phyloP scores from a whole-genome alignment of 1,284 basidiomycete genomes.

The Puccinia triticina region DNA sequence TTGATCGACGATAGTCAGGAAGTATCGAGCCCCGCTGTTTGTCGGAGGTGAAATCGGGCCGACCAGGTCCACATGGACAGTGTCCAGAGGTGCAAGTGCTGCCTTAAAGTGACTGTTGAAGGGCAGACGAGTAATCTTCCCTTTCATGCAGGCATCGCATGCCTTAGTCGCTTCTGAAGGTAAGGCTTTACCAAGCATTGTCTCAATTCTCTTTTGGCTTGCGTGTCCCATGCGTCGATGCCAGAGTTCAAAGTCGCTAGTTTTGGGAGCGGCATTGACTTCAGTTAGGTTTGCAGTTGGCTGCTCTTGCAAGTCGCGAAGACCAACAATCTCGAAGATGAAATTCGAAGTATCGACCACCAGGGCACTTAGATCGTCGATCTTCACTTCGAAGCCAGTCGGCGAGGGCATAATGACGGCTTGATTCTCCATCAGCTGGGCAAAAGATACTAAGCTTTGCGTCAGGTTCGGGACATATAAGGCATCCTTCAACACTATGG shows the following conservation, averaged over 20 bases:
- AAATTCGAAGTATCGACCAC: neutral
- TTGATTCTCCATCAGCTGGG: too few relatives aligned
- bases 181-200: neutral
- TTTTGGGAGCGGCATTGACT: too few relatives aligned
- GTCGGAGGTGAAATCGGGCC: neutral
- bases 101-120: too few relatives aligned
- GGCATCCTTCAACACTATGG: too few relatives aligned
- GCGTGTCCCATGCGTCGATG: neutral
- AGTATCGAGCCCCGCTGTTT: neutral
- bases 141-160: too few relatives aligned
- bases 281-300: neutral
- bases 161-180: neutral
- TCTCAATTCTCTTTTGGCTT: neutral
- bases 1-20: constrained; percentile 5
- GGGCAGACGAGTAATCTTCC: too few relatives aligned
- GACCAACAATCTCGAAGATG: neutral
- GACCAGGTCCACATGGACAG: too few relatives aligned
- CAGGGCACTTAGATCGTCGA: neutral
- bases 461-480: too few relatives aligned
- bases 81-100: too few relatives aligned
- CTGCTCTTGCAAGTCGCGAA: too few relatives aligned
- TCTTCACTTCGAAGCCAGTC: too few relatives aligned
- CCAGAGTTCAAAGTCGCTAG: neutral
- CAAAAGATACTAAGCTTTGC: too few relatives aligned
- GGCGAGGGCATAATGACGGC: neutral